Conservation (phyloP, 176 grass and related monocot genomes). For the Oryza glaberrima region DNA sequence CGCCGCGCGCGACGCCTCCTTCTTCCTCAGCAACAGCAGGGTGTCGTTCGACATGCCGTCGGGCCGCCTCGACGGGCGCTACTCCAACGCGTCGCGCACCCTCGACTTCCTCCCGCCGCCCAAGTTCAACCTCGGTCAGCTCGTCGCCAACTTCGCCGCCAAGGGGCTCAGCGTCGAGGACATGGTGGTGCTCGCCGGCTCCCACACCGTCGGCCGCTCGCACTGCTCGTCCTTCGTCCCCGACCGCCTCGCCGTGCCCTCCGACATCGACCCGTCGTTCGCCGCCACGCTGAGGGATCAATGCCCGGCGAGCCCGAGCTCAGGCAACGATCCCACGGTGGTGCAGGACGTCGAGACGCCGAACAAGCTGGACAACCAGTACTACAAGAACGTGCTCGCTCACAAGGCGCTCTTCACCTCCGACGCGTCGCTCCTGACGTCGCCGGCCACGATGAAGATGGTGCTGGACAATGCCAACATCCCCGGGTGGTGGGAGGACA, state of each 20-base stretch:
- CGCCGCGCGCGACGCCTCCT: conserved; percentile 45
- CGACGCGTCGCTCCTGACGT: conserved; percentile 40
- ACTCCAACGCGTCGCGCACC: neutral
- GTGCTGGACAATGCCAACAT: conserved; percentile 22
- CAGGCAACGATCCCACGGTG: conserved; percentile 38
- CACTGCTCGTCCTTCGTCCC: conserved; percentile 56
- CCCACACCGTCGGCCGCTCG: conserved; percentile 46
- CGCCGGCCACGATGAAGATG: conserved; percentile 13
- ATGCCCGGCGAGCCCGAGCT: conserved; percentile 9
- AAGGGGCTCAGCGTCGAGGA: conserved; percentile 43
- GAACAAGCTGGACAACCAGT: conserved; percentile 34
- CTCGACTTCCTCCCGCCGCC: conserved; percentile 34
- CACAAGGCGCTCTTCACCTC: conserved; percentile 49
- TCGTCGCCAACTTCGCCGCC: conserved; percentile 14
- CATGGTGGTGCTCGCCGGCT: conserved; percentile 53
- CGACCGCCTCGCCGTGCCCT: conserved; percentile 10
- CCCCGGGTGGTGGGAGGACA: conserved; percentile 38
- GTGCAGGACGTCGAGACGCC: conserved; percentile 49
- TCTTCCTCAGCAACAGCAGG: conserved; percentile 21
- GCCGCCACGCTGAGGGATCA: neutral
- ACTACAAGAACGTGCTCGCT: conserved; percentile 52
- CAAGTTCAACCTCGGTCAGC: neutral
- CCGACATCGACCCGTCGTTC: neutral
- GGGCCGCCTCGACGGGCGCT: conserved; percentile 49
- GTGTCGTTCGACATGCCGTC: conserved; percentile 37